These are phyloP conservation scores for Acanthamoeba lenticulata DNA, from an alignment of 208 protist species.

Conservation along the genomic window DNA sequence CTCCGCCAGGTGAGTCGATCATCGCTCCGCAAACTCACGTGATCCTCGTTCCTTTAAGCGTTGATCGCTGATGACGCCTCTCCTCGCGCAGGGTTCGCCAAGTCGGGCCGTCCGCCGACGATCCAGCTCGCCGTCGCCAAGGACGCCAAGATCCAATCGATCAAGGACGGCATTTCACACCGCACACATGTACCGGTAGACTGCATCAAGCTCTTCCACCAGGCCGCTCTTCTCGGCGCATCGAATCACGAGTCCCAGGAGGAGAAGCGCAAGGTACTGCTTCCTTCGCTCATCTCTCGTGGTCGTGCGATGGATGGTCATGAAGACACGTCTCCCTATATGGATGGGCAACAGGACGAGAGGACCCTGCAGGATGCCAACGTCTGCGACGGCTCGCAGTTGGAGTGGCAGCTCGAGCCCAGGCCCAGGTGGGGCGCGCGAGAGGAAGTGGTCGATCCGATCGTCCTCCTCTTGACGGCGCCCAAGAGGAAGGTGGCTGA, in stretches of 20 bases:
- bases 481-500: neutral
- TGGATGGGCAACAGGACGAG: neutral
- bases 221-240: neutral
- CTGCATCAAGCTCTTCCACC: neutral
- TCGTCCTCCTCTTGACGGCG: neutral
- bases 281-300: neutral
- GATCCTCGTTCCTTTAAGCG: neutral
- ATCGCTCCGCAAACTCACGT: neutral
- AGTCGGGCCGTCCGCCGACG: neutral
- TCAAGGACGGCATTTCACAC: neutral
- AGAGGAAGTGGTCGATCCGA: neutral
- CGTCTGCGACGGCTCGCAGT: neutral
- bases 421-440: neutral
- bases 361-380: neutral
- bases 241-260: neutral
- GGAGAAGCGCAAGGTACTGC: neutral
- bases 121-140: neutral
- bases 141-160: neutral
- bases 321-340: neutral
- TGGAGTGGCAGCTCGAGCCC: neutral
- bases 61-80: neutral
- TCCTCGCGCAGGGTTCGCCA: neutral
- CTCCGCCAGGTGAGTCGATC: neutral
- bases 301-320: neutral
- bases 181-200: neutral